A percentile compares a stretch with the other conserved stretches of the same genome.
These are phyloP conservation scores for Verticillium isaacii DNA, from an alignment of 2,329 filamentous ascomycete species.

Conservation along the genomic window DNA sequence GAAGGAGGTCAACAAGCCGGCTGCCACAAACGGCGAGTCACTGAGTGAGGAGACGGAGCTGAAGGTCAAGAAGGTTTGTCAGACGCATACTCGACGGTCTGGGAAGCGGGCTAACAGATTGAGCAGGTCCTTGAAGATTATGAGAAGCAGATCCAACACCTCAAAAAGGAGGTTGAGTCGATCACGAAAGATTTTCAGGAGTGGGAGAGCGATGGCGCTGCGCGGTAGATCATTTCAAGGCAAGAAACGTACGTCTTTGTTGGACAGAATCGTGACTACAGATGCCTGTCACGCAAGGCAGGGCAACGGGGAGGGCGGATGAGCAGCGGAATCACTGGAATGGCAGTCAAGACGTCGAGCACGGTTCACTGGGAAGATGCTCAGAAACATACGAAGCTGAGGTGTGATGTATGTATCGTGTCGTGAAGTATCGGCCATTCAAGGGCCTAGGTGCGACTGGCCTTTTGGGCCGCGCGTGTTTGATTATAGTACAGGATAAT, in stretches of 20 bases:
- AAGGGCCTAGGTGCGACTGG: not conserved
- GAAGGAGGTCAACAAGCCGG: conserved; percentile 67
- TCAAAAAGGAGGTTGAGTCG: conserved; percentile 67
- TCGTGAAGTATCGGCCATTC: not conserved
- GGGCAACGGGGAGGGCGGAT: not conserved
- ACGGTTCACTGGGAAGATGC: not conserved
- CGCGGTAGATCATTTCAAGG: conserved; percentile 7
- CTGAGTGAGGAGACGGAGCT: conserved; percentile 66
- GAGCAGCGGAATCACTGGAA: not conserved
- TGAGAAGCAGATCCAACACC: conserved; percentile 71
- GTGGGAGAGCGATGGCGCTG: conserved; percentile 48
- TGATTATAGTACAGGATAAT: conserved; percentile 10
- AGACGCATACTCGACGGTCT: not conserved
- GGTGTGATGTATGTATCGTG: not conserved
- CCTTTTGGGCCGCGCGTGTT: not conserved
- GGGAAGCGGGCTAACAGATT: not conserved
- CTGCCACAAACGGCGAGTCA: conserved; percentile 48
- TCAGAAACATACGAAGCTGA: not conserved
- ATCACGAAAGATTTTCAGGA: conserved; percentile 52
- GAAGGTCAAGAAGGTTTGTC: conserved; percentile 68
- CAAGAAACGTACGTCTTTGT: not conserved
- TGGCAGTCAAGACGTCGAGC: not conserved
- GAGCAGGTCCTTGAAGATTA: conserved; percentile 72
- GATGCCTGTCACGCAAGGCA: not conserved
- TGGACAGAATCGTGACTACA: not conserved